Conservation (phyloP, 1,284 basidiomycete species). For the Puccinia hordei region DNA sequence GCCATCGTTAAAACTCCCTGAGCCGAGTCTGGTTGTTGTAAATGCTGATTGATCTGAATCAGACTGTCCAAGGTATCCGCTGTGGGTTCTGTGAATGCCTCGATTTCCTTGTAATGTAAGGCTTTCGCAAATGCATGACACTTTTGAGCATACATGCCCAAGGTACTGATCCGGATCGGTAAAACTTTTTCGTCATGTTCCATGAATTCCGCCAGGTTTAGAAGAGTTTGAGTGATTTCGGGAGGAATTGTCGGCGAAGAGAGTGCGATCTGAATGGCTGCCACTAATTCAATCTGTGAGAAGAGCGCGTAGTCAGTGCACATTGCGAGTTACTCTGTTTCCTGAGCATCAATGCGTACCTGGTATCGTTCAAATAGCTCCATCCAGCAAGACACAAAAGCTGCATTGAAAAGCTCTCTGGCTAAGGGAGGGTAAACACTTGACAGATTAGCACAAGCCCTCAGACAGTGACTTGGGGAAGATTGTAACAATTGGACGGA, state of each 20-base stretch:
- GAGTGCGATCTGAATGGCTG: conserved; percentile 85
- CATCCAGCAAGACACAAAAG: conserved; percentile 96
- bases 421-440: conserved; percentile 89
- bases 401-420: conserved; percentile 94
- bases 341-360: conserved; percentile 62
- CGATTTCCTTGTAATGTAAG: conserved; percentile 96
- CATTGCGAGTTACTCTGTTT: background rate
- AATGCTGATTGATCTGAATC: conserved; percentile 93
- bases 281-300: conserved; percentile 82
- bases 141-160: conserved; percentile 87
- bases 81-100: conserved; percentile 88
- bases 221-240: conserved; percentile 87
- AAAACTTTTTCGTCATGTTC: conserved; percentile 97
- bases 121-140: conserved; percentile 97
- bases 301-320: background rate
- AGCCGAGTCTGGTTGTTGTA: conserved; percentile 95
- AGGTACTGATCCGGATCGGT: conserved; percentile 87
- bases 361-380: conserved; percentile 95
- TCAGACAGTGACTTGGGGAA: conserved; percentile 92
- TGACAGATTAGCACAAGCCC: conserved; percentile 91
- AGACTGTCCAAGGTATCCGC: conserved; percentile 86
- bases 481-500: conserved; percentile 98
- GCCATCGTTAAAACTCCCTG: conserved; percentile 91
- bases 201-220: conserved; percentile 99
- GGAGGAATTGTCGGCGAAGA: conserved; percentile 77